Conservation (phyloP, 2,329 filamentous ascomycete species). For the Scortechinia acanthostroma region DNA sequence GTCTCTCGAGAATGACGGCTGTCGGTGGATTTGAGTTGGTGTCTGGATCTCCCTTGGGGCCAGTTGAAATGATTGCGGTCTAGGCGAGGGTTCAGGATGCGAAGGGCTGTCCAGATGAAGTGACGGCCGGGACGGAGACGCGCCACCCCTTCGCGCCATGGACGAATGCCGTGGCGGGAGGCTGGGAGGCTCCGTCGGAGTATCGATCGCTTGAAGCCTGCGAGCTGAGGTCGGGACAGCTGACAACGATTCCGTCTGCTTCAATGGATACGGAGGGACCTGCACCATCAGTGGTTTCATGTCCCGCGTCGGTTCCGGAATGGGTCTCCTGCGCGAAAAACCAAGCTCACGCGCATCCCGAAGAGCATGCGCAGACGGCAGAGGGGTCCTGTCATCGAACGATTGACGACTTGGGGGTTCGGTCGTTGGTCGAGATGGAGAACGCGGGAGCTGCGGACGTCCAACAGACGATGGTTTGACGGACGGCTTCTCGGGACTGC, state of each 20-base stretch:
- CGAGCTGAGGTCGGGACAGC: background rate
- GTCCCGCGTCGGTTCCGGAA: background rate
- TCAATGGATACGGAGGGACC: background rate
- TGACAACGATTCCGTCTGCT: background rate
- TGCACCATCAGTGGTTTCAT: slow-evolving; percentile 1
- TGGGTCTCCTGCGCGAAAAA: slow-evolving; percentile 47
- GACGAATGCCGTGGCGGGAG: background rate
- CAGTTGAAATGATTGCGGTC: background rate
- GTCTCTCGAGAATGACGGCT: background rate
- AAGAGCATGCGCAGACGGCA: slow-evolving; percentile 9
- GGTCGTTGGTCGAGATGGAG: slow-evolving; percentile 28
- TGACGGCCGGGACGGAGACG: background rate
- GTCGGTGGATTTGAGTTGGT: background rate
- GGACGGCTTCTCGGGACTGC: slow-evolving; percentile 56
- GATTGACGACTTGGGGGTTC: background rate
- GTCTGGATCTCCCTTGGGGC: background rate
- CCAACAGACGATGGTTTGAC: slow-evolving; percentile 31
- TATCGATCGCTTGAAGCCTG: background rate
- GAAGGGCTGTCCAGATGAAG: background rate
- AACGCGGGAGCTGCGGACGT: slow-evolving; percentile 43
- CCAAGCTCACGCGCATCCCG: slow-evolving; percentile 24
- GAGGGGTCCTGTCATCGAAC: background rate
- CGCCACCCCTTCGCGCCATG: background rate
- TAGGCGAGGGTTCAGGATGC: background rate
- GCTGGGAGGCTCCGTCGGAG: background rate